A percentile compares a stretch with the other conserved stretches of the same genome.
These are phyloP conservation scores for Marasmius fiardii DNA, from an alignment of 1,284 basidiomycete genomes.

Conservation along the genomic window DNA sequence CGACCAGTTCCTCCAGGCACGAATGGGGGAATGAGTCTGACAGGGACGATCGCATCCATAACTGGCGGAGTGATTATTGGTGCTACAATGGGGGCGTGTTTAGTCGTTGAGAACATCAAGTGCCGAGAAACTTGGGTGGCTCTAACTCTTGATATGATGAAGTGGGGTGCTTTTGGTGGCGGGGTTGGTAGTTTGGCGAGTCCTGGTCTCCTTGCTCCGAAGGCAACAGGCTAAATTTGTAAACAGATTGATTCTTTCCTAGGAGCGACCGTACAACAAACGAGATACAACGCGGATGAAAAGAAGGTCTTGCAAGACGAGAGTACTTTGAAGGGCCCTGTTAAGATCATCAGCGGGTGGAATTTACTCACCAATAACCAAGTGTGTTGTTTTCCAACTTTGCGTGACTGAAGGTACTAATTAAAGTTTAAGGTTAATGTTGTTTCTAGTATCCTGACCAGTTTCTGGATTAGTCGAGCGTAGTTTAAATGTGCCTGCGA, in stretches of 20 bases:
- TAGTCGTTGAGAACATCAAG: constrained; percentile 60
- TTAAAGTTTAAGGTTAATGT: constrained; percentile 11
- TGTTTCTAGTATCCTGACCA: constrained; percentile 11
- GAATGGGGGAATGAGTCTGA: constrained; percentile 81
- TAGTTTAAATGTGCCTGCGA: background rate
- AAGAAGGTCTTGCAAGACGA: constrained; percentile 70
- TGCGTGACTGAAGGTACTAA: background rate
- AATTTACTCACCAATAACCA: constrained; percentile 82
- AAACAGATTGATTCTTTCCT: constrained; percentile 77
- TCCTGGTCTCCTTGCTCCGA: constrained; percentile 9
- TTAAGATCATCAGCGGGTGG: constrained; percentile 66
- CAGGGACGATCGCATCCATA: constrained; percentile 74
- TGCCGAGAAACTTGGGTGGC: constrained; percentile 36
- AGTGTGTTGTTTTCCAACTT: constrained; percentile 34
- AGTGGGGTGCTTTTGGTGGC: constrained; percentile 65
- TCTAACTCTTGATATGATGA: constrained; percentile 42
- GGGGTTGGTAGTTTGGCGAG: constrained; percentile 74
- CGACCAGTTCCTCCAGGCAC: constrained; percentile 82
- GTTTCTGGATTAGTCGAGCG: constrained; percentile 9
- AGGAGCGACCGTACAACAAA: constrained; percentile 86
- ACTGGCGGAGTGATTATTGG: constrained; percentile 78
- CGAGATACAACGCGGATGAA: constrained; percentile 64
- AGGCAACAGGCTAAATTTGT: background rate
- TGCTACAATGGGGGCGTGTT: constrained; percentile 48
- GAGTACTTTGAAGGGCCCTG: constrained; percentile 21